phyloP scores from a whole-genome alignment of 2,329 filamentous ascomycete species.

The Colletotrichum falcatum region DNA sequence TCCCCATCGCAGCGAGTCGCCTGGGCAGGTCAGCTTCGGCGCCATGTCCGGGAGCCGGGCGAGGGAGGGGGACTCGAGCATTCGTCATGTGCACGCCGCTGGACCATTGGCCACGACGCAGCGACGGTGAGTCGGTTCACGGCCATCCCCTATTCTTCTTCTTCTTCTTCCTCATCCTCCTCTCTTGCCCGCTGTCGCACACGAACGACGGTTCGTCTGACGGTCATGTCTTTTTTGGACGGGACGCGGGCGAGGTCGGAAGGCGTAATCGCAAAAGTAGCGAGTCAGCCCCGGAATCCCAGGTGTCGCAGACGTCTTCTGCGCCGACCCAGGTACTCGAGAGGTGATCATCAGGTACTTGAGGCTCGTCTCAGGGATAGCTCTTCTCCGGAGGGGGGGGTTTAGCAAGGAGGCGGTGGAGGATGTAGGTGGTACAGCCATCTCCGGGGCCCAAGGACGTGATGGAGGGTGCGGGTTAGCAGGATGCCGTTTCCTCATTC shows the following conservation, averaged over 20 bases:
- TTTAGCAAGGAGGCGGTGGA: conserved; percentile 34
- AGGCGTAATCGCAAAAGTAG: conserved; percentile 25
- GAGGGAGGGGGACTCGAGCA: conserved; percentile 10
- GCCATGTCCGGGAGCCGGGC: conserved; percentile 35
- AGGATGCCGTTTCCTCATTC: conserved; percentile 39
- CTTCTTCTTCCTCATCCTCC: neutral
- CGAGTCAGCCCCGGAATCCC: conserved; percentile 28
- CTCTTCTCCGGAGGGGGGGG: conserved; percentile 7
- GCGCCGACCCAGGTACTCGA: conserved; percentile 37
- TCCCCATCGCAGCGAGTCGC: conserved; percentile 11
- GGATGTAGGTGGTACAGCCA: conserved; percentile 36
- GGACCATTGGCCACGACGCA: conserved; percentile 15
- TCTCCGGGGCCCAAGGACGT: conserved; percentile 26
- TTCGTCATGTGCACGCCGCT: conserved; percentile 28
- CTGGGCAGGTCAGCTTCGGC: conserved; percentile 32
- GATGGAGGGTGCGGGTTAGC: conserved; percentile 34
- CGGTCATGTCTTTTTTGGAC: conserved; percentile 9
- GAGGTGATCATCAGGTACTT: conserved; percentile 39
- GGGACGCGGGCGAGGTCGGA: conserved; percentile 8
- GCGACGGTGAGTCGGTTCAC: conserved; percentile 21
- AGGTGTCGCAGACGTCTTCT: conserved; percentile 26
- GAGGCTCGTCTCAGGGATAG: conserved; percentile 38
- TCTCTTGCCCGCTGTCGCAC: conserved; percentile 5
- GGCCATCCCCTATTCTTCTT: neutral
- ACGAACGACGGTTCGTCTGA: conserved; percentile 26